A percentile compares a stretch with the other conserved stretches of the same genome.
phyloP scores from a whole-genome alignment of 139 green algal genomes.

The Chlorella sorokiniana region DNA sequence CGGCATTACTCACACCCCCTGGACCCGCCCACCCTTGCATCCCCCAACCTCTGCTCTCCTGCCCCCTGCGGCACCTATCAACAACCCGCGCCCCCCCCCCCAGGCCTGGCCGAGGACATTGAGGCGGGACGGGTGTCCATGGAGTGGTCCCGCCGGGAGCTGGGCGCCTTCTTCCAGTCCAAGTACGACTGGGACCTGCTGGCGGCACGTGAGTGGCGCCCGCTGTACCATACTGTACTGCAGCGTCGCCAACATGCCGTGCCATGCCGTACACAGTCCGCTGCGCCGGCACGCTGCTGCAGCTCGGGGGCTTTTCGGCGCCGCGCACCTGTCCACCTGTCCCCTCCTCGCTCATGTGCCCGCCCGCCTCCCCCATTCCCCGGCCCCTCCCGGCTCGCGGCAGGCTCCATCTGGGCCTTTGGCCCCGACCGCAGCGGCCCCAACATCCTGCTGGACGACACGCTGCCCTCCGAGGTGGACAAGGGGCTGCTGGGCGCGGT shows the following conservation, averaged over 20 bases:
- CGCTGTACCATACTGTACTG: neutral
- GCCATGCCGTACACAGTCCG: too few relatives aligned
- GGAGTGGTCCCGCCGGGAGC: constrained; percentile 70
- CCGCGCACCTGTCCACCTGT: neutral
- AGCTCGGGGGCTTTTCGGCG: too few relatives aligned
- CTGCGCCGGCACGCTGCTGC: too few relatives aligned
- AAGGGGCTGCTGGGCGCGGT: constrained; percentile 88
- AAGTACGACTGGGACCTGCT: constrained; percentile 98
- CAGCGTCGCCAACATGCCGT: neutral
- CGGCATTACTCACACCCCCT: too few relatives aligned
- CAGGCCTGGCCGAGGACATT: constrained; percentile 90
- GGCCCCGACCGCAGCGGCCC: constrained; percentile 86
- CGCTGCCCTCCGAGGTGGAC: constrained; percentile 89
- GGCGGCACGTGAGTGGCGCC: constrained; percentile 64
- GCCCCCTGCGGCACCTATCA: neutral
- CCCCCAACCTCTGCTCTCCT: too few relatives aligned
- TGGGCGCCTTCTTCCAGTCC: constrained; percentile 81
- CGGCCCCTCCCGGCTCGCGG: too few relatives aligned
- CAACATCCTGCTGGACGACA: constrained; percentile 97
- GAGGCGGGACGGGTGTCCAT: constrained; percentile 76
- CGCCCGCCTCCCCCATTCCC: too few relatives aligned
- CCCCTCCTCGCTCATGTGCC: neutral
- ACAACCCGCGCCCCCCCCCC: neutral
- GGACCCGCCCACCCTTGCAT: too few relatives aligned
- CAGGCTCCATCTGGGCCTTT: constrained; percentile 95